Evolutionary conservation across 2,329 filamentous ascomycete species (phyloP).

Genomic region (Coniochaeta hoffmannii): DNA sequence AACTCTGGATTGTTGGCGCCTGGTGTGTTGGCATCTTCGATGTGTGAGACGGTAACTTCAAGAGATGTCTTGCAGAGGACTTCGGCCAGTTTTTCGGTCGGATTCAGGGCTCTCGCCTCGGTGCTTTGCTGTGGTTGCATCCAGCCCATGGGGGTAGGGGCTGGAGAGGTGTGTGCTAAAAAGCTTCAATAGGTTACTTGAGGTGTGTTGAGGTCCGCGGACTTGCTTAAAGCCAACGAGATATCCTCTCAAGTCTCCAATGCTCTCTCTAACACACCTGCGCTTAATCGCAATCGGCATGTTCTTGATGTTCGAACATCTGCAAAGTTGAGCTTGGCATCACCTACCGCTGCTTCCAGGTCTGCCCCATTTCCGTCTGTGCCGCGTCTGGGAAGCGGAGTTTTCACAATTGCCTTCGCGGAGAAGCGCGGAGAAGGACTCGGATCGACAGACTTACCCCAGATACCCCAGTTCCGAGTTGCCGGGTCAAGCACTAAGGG

Average conservation of each 20-base stretch:
- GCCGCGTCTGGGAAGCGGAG: not conserved
- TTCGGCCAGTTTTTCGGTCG: not conserved
- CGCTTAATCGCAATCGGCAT: not conserved
- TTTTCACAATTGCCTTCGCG: not conserved
- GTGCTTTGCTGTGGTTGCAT: not conserved
- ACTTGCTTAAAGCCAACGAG: not conserved
- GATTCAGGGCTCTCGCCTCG: not conserved
- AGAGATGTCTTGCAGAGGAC: not conserved
- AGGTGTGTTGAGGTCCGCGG: not conserved
- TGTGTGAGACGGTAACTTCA: not conserved
- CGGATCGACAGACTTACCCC: not conserved
- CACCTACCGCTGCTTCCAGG: not conserved
- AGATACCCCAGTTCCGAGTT: not conserved
- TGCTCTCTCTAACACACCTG: not conserved
- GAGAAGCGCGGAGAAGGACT: constrained; percentile 2
- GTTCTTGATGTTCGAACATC: not conserved
- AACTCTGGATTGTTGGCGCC: not conserved
- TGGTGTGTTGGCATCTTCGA: not conserved
- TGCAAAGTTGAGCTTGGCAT: not conserved
- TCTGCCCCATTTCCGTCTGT: not conserved
- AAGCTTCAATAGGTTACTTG: not conserved
- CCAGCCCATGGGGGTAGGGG: not conserved
- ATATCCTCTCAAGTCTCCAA: no score
- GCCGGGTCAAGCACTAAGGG: not conserved
- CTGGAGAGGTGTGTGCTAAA: not conserved